Evolutionary conservation across 305 asterid species (phyloP).

Genomic region (Solanum hybrid): DNA sequence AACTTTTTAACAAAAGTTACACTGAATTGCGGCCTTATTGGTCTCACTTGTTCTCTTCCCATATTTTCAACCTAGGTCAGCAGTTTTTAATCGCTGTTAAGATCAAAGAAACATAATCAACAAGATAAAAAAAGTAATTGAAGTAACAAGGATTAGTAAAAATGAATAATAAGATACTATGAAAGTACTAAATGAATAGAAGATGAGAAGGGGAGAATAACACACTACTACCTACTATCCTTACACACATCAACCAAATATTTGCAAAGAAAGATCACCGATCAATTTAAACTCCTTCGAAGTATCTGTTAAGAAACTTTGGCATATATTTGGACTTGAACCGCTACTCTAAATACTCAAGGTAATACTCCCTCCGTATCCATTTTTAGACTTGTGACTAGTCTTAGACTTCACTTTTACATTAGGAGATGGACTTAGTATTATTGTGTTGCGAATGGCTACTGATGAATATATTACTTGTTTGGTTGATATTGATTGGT

Average conservation of each 20-base stretch:
- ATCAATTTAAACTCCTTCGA: neutral
- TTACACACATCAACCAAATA: neutral
- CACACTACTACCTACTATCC: neutral
- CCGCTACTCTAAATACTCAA: neutral
- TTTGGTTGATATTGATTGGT: neutral
- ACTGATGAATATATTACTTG: neutral
- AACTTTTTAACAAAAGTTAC: neutral
- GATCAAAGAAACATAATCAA: neutral
- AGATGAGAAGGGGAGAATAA: neutral
- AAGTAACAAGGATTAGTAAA: neutral
- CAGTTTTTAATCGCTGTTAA: no score
- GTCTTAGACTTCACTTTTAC: neutral
- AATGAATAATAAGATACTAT: no score
- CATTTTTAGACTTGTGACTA: neutral
- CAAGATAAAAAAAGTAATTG: neutral
- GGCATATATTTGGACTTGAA: neutral
- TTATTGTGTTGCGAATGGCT: neutral
- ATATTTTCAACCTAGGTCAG: neutral
- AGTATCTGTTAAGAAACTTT: neutral
- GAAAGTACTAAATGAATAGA: neutral
- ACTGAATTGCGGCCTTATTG: neutral
- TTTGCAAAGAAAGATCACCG: neutral
- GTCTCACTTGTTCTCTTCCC: neutral
- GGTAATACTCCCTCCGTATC: neutral
- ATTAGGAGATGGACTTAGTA: neutral